Conservation (phyloP, 2,329 filamentous ascomycete species). For the Grosmannia clavigera region DNA sequence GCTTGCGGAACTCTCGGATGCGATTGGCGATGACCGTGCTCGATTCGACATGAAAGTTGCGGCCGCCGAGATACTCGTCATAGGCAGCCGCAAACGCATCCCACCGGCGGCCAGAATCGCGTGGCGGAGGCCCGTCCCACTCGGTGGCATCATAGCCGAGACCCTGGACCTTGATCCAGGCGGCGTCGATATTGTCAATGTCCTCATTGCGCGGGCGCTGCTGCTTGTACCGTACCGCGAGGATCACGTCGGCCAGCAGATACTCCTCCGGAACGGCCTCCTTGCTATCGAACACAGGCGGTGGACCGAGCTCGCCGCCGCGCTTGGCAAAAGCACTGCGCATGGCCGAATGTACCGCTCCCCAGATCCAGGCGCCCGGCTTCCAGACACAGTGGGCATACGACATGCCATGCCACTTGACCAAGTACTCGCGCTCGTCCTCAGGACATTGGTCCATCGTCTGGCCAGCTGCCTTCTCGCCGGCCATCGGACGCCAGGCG, state of each 20-base stretch:
- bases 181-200: slow-evolving; percentile 58
- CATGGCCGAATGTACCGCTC: slow-evolving; percentile 50
- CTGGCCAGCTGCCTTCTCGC: slow-evolving; percentile 27
- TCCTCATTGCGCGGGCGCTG: slow-evolving; percentile 42
- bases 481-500: slow-evolving; percentile 61
- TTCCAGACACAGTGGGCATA: slow-evolving; percentile 80
- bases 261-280: slow-evolving; percentile 84
- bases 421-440: slow-evolving; percentile 78
- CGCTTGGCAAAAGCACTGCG: slow-evolving; percentile 66
- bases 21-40: slow-evolving; percentile 52
- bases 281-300: slow-evolving; percentile 56
- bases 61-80: slow-evolving; percentile 70
- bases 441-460: slow-evolving; percentile 47
- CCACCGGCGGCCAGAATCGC: slow-evolving; percentile 55
- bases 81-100: slow-evolving; percentile 73
- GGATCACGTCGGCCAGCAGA: slow-evolving; percentile 76
- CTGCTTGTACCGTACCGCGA: slow-evolving; percentile 56
- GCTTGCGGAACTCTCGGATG: slow-evolving; percentile 50
- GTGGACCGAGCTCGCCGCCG: slow-evolving; percentile 41
- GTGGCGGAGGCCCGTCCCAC: slow-evolving; percentile 70
- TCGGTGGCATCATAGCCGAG: slow-evolving; percentile 82
- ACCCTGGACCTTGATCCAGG: slow-evolving; percentile 85
- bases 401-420: slow-evolving; percentile 75
- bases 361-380: slow-evolving; percentile 80
- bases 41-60: slow-evolving; percentile 50